Evolutionary conservation across 805 yeast species (phyloP), one percentile per base, ranked within the genome.

Genomic region (Pichia californica): DNA sequence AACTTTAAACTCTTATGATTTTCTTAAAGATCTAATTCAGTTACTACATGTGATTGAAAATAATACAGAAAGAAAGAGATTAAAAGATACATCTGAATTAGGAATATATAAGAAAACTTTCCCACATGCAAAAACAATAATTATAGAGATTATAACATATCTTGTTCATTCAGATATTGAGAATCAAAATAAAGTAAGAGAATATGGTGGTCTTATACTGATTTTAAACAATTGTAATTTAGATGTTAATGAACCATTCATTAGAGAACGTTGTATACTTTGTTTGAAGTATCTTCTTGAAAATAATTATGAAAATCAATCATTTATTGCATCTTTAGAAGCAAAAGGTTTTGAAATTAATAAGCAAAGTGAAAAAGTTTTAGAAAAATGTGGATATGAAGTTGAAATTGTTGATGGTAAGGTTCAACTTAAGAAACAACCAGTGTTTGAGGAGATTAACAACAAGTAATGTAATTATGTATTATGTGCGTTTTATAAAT

Each of bases 181-280:
- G 5, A 73, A 77, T 5, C 96, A 91, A 57, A 91, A 89, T 44
- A 58, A 63, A 34, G 67, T 85, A 29, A 67, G 97, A 37, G 73
- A 73, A 25, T 52, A 68, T 1, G 85, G 83, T 36, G 95, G 88
- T 0, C 59, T 91, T 13, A 86, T 79, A 41, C 62, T 86, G 16
- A 70, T 89, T 0, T 66, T 91, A 20, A 83, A 89, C 7, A 83
- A 81, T 49, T 89, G 97, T 64, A 76, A 83, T 31, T 79, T 93
- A 40, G 98, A 91, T 59, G 81, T 80, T 36, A 79, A 85, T 57
- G 94, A 93, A 59, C 98, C 97, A 0, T 91, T 73, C 53, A 81
- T 85, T 44, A 83, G 87, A 51, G 99, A 91, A 56, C 67, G 91
- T 47, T 74, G 95, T 2, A 84, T 93, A 28, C 64, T 91, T 7